Base-by-base conservation (phyloP, 2,329 filamentous ascomycete species). In the Penicillium occitanis region DNA sequence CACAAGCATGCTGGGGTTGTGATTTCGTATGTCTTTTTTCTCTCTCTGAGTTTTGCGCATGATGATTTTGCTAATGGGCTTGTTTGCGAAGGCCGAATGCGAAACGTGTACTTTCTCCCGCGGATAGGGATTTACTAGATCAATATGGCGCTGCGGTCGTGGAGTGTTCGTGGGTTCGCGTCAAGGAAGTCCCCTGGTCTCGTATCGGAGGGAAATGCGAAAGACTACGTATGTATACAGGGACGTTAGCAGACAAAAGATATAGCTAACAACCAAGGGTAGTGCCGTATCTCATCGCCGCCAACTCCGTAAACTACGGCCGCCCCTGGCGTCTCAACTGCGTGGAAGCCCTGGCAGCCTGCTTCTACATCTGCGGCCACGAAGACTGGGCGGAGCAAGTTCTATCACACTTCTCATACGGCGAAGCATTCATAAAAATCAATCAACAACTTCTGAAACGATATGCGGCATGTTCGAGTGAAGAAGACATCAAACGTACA, bases 281-380 rank as follows among this genome's bases (percentile, higher is more conserved):
- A n/a, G n/a, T 63, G 81, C 95, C 95, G 0, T 99, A 99, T 77
- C 88, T 99, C 7, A 93, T 99, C 60, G 95, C 95, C 5, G 95
- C 95, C 58, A 99, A 99, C 77, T 90, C 91, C 1, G 95, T 97
- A 74, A 99, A 99, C 81, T 99, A 99, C 80, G 95, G 95, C 68
- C 91, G 92, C 74, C 95, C 95, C 5, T 97, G 93, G 91, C 85
- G 93, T 64, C 78, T 99, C 69, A 99, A 99, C 78, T 99, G 95
- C 73, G 95, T 93, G 35, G 95, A 99, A 82, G 95, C 95, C 3
- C 83, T 99, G 57, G 95, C 93, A 0, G 94, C 95, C 3, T 92
- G 91, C 25, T 99, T 96, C 75, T 91, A 87, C 73, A 99, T 99
- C 69, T 98, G 94, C 72, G 92, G 95, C 4, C 92, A 95, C 73